Conservation (phyloP, 2,329 filamentous ascomycete species). For the Ophiostoma populinum region DNA sequence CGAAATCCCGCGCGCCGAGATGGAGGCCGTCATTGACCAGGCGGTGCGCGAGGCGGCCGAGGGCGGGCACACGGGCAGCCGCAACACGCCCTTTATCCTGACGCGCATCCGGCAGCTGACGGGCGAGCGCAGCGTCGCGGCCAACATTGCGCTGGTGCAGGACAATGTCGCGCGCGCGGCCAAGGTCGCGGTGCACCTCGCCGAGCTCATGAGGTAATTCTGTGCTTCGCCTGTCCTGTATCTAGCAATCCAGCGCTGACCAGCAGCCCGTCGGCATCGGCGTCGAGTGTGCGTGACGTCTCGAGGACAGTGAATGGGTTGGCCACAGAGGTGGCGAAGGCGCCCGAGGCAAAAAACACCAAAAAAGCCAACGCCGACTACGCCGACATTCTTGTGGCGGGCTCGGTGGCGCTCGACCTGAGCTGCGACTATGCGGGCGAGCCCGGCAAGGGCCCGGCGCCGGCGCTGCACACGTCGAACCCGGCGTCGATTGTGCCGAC, state of each 20-base stretch:
- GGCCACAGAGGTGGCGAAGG: too few relatives aligned
- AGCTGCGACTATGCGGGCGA: conserved; percentile 53
- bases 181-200: conserved; percentile 34
- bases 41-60: conserved; percentile 48
- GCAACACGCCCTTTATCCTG: conserved; percentile 75
- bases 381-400: conserved; percentile 65
- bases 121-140: conserved; percentile 48
- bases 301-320: too few relatives aligned
- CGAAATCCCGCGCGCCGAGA: conserved; percentile 53
- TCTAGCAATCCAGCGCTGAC: too few relatives aligned
- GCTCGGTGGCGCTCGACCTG: conserved; percentile 77
- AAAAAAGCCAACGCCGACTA: neutral
- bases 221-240: neutral
- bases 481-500: conserved; percentile 65
- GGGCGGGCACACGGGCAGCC: conserved; percentile 51
- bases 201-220: conserved; percentile 8
- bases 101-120: conserved; percentile 65
- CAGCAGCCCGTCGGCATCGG: too few relatives aligned
- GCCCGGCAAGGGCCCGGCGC: conserved; percentile 17
- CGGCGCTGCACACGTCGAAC: conserved; percentile 65
- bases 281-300: too few relatives aligned
- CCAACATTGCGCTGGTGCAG: conserved; percentile 49
- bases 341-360: too few relatives aligned
- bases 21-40: conserved; percentile 50
- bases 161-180: conserved; percentile 37